Percentiles rank a stretch among this genome's conserved stretches.
These are phyloP conservation scores for Microdochium paspali DNA, from an alignment of 2,329 filamentous ascomycete genomes.

Conservation along the genomic window DNA sequence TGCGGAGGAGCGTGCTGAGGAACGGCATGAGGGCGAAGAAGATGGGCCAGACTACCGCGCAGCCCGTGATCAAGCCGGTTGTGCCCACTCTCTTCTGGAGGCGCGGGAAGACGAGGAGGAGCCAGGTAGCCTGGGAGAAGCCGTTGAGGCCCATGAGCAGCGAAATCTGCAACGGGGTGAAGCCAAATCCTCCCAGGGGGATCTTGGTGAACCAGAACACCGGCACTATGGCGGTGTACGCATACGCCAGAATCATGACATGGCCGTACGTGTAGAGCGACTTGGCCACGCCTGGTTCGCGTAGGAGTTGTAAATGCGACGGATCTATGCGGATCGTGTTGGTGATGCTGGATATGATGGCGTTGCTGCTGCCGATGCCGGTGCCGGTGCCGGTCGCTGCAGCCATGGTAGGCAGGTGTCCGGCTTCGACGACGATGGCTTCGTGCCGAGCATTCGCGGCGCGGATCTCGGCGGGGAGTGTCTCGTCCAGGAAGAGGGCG, in stretches of 20 bases:
- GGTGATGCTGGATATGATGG: too few relatives aligned
- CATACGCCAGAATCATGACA: conserved; percentile 58
- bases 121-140: conserved; percentile 59
- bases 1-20: conserved; percentile 45
- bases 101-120: conserved; percentile 59
- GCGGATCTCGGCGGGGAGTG: conserved; percentile 22
- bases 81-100: conserved; percentile 60
- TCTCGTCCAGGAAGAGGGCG: conserved; percentile 54
- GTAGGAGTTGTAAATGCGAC: too few relatives aligned
- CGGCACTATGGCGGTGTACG: conserved; percentile 62
- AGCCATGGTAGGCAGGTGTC: conserved; percentile 4
- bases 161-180: conserved; percentile 54
- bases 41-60: conserved; percentile 50
- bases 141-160: conserved; percentile 56
- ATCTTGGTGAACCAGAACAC: conserved; percentile 60
- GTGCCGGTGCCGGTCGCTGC: conserved; percentile 1
- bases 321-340: too few relatives aligned
- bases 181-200: conserved; percentile 53
- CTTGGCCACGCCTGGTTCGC: conserved; percentile 51
- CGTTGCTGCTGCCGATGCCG: too few relatives aligned
- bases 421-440: conserved; percentile 1
- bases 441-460: conserved; percentile 11
- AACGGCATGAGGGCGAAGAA: conserved; percentile 48
- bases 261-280: conserved; percentile 59
- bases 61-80: conserved; percentile 50